These are phyloP conservation scores for Colletotrichum sp. DNA, from an alignment of 2,329 filamentous ascomycete species.

Conservation along the genomic window DNA sequence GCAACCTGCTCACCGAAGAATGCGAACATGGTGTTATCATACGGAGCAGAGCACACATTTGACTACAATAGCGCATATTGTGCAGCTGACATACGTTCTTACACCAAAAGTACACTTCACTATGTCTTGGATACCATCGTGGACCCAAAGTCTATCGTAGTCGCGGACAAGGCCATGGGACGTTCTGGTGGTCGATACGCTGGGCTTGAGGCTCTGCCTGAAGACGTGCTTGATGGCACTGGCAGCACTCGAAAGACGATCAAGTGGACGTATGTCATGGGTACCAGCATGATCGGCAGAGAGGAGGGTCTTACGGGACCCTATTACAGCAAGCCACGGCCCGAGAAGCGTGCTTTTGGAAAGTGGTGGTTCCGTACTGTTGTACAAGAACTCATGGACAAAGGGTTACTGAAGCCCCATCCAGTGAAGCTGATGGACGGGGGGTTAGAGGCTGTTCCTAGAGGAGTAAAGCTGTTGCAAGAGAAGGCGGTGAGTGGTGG, in stretches of 20 bases:
- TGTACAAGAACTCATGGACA: neutral
- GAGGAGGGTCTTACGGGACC: neutral
- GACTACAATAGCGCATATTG: constrained; percentile 45
- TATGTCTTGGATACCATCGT: constrained; percentile 49
- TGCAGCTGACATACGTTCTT: constrained; percentile 35
- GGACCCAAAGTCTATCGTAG: constrained; percentile 31
- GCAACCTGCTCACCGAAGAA: constrained; percentile 49
- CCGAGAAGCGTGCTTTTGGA: neutral
- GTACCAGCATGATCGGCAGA: neutral
- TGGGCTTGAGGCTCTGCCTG: constrained; percentile 29
- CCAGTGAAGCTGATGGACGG: neutral
- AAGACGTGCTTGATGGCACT: neutral
- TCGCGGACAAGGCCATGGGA: constrained; percentile 42
- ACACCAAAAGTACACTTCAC: constrained; percentile 40
- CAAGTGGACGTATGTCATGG: neutral
- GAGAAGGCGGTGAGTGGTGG: neutral
- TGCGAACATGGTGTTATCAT: constrained; percentile 39
- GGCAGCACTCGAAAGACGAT: neutral
- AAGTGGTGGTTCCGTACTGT: neutral
- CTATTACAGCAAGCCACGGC: neutral
- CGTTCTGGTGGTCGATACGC: constrained; percentile 42
- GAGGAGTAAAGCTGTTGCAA: neutral
- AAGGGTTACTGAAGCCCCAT: neutral
- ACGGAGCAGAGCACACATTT: constrained; percentile 49
- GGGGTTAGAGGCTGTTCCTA: neutral